A percentile compares a stretch with the other conserved stretches of the same genome.
phyloP scores from a whole-genome alignment of 164 flowering plant species.

The Taxillus chinensis region DNA sequence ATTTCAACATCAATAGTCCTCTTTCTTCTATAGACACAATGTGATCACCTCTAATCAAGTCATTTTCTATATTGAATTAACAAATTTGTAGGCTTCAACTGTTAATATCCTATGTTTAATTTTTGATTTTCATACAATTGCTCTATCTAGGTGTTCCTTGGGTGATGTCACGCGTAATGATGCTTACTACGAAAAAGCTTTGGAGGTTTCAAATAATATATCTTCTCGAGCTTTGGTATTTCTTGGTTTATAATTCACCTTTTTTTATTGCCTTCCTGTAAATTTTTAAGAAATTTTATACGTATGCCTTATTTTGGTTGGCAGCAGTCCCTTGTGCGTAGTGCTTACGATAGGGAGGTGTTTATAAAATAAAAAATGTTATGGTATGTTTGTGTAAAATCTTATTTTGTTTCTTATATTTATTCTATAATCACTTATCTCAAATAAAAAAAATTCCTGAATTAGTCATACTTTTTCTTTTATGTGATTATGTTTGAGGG shows the following conservation, averaged over 20 bases:
- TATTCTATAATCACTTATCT: no score
- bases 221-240: constrained; percentile 82
- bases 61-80: no score
- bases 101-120: no score
- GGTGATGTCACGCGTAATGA: constrained; percentile 82
- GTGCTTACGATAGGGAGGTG: constrained; percentile 86
- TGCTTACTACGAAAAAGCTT: constrained; percentile 68
- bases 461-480: background rate
- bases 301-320: constrained; percentile 7
- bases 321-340: constrained; percentile 83
- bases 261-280: background rate
- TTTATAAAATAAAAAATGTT: constrained; percentile 56
- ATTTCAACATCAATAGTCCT: background rate
- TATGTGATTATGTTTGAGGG: constrained; percentile 64
- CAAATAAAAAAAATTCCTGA: no score
- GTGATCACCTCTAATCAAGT: no score
- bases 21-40: background rate
- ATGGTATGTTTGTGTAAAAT: constrained; percentile 32
- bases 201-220: constrained; percentile 73
- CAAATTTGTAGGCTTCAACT: no score
- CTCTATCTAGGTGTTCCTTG: constrained; percentile 62
- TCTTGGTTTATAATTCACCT: background rate
- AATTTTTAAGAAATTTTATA: background rate
- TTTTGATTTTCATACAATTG: no score
- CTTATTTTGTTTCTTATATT: no score